These are phyloP conservation scores for Suhomyces xylopsoci DNA, from an alignment of 805 yeast genomes.

Conservation along the genomic window DNA sequence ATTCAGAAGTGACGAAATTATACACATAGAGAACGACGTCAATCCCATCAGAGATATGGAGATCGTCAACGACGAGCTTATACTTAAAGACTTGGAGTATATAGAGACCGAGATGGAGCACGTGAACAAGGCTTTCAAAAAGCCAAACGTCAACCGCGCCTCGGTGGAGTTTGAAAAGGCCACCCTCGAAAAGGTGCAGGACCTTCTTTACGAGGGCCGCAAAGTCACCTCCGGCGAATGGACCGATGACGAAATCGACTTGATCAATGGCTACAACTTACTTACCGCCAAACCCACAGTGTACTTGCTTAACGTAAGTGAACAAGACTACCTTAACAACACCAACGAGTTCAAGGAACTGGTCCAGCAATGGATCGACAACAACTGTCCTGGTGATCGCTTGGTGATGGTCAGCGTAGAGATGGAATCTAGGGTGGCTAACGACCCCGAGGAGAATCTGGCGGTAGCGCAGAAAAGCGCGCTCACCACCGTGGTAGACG, in stretches of 20 bases:
- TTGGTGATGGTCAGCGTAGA: conserved; percentile 44
- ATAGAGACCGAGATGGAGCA: conserved; percentile 49
- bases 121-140: conserved; percentile 24
- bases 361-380: conserved; percentile 64
- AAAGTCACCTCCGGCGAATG: conserved; percentile 60
- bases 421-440: conserved; percentile 41
- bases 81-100: conserved; percentile 58
- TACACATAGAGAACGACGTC: conserved; percentile 57
- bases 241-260: conserved; percentile 59
- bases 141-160: conserved; percentile 26
- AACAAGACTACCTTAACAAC: conserved; percentile 58
- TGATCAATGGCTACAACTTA: conserved; percentile 68
- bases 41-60: conserved; percentile 63
- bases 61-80: conserved; percentile 61
- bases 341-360: conserved; percentile 48
- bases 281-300: conserved; percentile 89
- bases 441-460: conserved; percentile 15
- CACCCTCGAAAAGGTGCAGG: conserved; percentile 31
- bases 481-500: conserved; percentile 58
- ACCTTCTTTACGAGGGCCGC: conserved; percentile 45
- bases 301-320: conserved; percentile 69
- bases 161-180: conserved; percentile 25
- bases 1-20: conserved; percentile 61
- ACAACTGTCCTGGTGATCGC: conserved; percentile 58
- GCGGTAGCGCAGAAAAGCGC: conserved; percentile 39